These are phyloP conservation scores for Pseudopediastrum boryanum DNA, from an alignment of 139 green algal species.

Conservation along the genomic window DNA sequence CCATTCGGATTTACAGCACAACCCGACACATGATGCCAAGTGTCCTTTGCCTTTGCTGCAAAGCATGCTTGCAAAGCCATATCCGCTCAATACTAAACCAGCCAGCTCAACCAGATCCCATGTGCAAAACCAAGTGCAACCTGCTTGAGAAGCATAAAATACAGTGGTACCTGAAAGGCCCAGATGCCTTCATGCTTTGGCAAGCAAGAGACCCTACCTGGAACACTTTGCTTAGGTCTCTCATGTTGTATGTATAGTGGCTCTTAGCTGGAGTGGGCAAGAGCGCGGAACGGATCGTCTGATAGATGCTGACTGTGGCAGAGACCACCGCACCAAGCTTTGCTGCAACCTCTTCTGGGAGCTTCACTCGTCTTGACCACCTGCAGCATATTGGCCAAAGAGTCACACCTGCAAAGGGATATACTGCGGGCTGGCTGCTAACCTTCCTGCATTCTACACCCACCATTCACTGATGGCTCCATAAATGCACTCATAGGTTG, in stretches of 20 bases:
- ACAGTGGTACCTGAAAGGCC: not conserved
- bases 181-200: constrained; percentile 30
- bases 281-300: constrained; percentile 61
- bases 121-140: no score
- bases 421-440: not conserved
- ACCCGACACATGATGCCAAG: no score
- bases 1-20: no score
- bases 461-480: constrained; percentile 69
- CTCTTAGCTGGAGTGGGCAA: constrained; percentile 73
- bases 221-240: constrained; percentile 73
- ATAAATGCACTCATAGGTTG: constrained; percentile 72
- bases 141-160: no score
- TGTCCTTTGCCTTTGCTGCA: no score
- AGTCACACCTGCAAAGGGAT: constrained; percentile 36
- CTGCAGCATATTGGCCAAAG: constrained; percentile 58
- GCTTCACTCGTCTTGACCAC: constrained; percentile 50
- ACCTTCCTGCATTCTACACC: constrained; percentile 30
- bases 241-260: constrained; percentile 88
- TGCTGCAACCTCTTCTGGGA: constrained; percentile 32
- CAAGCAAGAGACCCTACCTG: no score
- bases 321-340: constrained; percentile 59
- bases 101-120: not conserved
- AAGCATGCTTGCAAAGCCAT: not conserved
- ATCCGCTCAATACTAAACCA: not conserved
- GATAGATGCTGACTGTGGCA: constrained; percentile 66